A percentile compares a stretch with the other conserved stretches of the same genome.
Evolutionary conservation across 208 protist species (phyloP).

Genomic region (Crithidia expoeki): DNA sequence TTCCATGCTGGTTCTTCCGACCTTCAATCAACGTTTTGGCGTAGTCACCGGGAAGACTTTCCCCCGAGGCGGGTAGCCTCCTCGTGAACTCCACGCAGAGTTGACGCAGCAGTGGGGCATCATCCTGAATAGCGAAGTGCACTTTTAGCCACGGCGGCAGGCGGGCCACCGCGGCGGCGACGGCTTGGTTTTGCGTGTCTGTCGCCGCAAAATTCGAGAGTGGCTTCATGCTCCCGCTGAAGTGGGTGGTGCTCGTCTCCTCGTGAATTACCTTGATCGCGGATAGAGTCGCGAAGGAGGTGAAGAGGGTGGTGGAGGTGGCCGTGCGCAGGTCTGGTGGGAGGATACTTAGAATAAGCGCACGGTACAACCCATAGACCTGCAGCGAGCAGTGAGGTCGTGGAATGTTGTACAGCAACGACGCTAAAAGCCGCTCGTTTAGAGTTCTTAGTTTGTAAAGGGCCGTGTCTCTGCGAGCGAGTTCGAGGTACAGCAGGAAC

Average conservation of each 20-base stretch:
- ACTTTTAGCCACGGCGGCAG: constrained; percentile 17
- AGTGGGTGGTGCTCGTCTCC: background rate
- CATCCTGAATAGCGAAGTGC: constrained; percentile 12
- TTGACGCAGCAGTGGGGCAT: background rate
- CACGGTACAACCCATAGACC: constrained; percentile 5
- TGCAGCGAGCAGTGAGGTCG: background rate
- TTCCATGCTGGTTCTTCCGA: background rate
- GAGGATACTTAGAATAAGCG: background rate
- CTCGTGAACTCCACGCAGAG: constrained; percentile 24
- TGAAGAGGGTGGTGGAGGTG: background rate
- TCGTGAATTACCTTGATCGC: background rate
- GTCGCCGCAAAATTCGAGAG: background rate
- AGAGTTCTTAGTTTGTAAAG: background rate
- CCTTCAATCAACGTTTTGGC: constrained; percentile 17
- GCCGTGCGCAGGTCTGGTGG: background rate
- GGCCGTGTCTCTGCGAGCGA: background rate
- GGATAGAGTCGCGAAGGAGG: background rate
- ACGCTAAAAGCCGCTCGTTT: background rate
- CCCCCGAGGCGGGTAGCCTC: constrained; percentile 23
- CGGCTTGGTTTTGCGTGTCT: background rate
- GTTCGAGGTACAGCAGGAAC: background rate
- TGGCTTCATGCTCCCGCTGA: background rate
- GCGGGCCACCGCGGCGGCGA: background rate
- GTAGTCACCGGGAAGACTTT: constrained; percentile 23
- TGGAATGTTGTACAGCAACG: constrained; percentile 2